Percentiles rank a stretch among this genome's conserved stretches.
Conservation (phyloP, 208 protist species). For the Angomonas deanei region DNA sequence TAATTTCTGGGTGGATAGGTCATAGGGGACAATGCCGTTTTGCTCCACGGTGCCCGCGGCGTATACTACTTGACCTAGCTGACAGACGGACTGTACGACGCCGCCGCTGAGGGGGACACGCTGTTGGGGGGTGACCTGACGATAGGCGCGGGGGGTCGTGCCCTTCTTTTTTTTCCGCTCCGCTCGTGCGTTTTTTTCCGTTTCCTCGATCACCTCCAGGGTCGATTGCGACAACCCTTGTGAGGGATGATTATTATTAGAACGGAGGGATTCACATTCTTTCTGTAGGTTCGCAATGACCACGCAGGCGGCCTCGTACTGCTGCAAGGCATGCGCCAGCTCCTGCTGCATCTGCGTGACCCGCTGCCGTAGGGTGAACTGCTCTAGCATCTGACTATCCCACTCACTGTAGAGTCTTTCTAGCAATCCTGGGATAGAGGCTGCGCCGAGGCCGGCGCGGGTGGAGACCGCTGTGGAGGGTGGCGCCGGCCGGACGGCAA, state of each 20-base stretch:
- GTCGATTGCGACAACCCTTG: slow-evolving; percentile 8
- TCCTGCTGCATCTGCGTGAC: slow-evolving; percentile 91
- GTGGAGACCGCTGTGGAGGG: slow-evolving; percentile 18
- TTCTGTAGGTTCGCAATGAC: slow-evolving; percentile 96
- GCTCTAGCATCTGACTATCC: slow-evolving; percentile 98
- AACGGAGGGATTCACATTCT: slow-evolving; percentile 43
- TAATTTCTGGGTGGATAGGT: slow-evolving; percentile 14
- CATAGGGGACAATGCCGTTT: slow-evolving; percentile 37
- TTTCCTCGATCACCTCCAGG: too few species aligned
- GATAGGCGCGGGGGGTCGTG: slow-evolving; percentile 8
- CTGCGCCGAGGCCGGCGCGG: slow-evolving; percentile 18
- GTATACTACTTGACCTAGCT: slow-evolving; percentile 10
- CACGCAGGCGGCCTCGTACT: slow-evolving; percentile 98
- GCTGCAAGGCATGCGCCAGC: slow-evolving; percentile 96
- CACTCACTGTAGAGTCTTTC: slow-evolving; percentile 96
- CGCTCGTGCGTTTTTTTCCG: slow-evolving; percentile 22
- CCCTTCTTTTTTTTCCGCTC: slow-evolving; percentile 32
- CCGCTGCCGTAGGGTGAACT: slow-evolving; percentile 94
- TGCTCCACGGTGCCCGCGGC: slow-evolving; percentile 19
- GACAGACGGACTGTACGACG: neutral
- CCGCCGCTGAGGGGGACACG: neutral
- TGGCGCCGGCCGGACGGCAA: slow-evolving; percentile 57
- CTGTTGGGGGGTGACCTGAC: slow-evolving; percentile 3
- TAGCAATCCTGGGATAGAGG: slow-evolving; percentile 92
- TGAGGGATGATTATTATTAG: slow-evolving; percentile 2